Evolutionary conservation across 164 flowering plant genomes (phyloP), one percentile per base, ranked within the genome.

Genomic region (Tetracentron sinense): DNA sequence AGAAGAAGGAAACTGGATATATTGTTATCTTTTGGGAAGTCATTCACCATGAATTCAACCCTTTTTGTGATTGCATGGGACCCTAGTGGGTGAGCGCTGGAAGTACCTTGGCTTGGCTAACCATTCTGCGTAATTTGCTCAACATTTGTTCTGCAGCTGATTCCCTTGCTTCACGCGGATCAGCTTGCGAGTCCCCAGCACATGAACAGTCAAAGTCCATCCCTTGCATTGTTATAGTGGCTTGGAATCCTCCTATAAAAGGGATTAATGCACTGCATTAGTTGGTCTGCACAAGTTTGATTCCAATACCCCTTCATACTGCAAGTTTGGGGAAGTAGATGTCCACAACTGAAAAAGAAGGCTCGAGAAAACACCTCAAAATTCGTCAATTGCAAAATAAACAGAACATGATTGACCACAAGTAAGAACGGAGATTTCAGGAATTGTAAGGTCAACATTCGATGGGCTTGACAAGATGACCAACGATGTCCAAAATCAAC

Each of bases 131-230:
- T 58, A 83, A 42, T 57, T 78, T 78, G 44, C 63, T 73, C 75
- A 83, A 25, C 68, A 78, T 64, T 38, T 56, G 44, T 22, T 71
- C 47, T 5, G 87, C 90, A 30, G 87, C 87, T 4, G 83, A 77
- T 57, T 82, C 82, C 67, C 86, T 75, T 16, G 90, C 86, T 61
- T 73, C 78, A 6, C 58, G 72, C 31, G 86, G 81, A 66, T 52
- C 61, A 25, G 61, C 56, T 23, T 33, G 42, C 23, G 31, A 12
- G 14, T 69, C 66, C 42, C 87, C 81, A 4, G 25, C 48, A 53
- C 47, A 61, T 1, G 82, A 77, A 49, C 42, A 31, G 56, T 74
- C 79, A 27, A 75, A 77, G 58, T 80, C 85, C 33, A 38, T 3
- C n/a, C 81, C 83, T 71, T 76, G 74, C 6, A 86, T 64, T 4